Conservation (phyloP, 2,329 filamentous ascomycete species). For the Diaporthe aspalathi region DNA sequence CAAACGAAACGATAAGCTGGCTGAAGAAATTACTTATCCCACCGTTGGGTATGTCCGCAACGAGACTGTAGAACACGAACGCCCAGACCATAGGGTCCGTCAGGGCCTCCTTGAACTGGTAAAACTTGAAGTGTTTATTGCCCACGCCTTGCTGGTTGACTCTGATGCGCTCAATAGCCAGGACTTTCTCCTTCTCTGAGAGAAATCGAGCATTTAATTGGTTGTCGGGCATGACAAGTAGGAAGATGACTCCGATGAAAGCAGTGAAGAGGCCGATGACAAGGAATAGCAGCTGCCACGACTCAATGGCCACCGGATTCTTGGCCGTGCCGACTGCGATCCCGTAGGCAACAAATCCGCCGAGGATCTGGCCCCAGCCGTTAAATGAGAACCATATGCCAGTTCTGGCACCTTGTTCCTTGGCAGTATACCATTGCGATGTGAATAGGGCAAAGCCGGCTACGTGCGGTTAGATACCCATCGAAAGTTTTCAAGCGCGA, state of each 20-base stretch:
- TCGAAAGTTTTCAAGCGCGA: not conserved
- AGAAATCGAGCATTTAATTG: conserved; percentile 58
- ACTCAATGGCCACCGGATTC: conserved; percentile 59
- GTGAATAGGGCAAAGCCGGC: conserved; percentile 75
- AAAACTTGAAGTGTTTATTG: conserved; percentile 74
- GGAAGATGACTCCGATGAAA: conserved; percentile 59
- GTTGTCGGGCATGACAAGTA: conserved; percentile 59
- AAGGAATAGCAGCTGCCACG: conserved; percentile 74
- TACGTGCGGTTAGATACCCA: conserved; percentile 44
- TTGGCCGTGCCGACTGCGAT: conserved; percentile 61
- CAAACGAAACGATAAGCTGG: conserved; percentile 64
- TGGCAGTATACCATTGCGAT: conserved; percentile 78
- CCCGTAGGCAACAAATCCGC: conserved; percentile 55
- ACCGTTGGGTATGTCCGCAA: conserved; percentile 53
- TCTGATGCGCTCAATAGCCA: conserved; percentile 65
- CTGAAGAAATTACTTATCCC: conserved; percentile 53
- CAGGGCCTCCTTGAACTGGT: conserved; percentile 63
- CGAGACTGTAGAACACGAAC: conserved; percentile 49
- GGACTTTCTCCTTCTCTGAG: conserved; percentile 68
- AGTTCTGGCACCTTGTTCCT: conserved; percentile 72
- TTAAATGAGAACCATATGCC: conserved; percentile 75
- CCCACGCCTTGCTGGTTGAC: conserved; percentile 76
- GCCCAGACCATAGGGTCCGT: conserved; percentile 53
- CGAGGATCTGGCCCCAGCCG: conserved; percentile 53
- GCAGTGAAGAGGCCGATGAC: conserved; percentile 65